These are phyloP conservation scores for Paramecium sexaurelia DNA, from an alignment of 73 alveolate species.

Conservation along the genomic window DNA sequence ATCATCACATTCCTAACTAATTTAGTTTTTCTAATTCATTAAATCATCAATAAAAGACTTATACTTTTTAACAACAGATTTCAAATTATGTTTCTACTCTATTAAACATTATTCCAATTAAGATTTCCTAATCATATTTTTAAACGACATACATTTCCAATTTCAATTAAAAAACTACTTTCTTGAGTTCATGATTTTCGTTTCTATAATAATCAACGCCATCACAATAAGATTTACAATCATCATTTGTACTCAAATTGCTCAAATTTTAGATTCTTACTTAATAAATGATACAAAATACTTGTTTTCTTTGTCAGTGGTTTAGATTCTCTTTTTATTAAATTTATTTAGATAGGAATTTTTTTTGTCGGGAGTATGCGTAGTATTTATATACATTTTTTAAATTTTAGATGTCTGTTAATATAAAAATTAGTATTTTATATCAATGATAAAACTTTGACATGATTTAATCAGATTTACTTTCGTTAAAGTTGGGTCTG, in stretches of 20 bases:
- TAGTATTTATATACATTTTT: background rate
- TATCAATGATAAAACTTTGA: background rate
- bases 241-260: slow-evolving; percentile 13
- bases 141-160: background rate
- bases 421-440: background rate
- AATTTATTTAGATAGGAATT: background rate
- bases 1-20: background rate
- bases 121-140: background rate
- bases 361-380: slow-evolving; percentile 30
- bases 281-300: background rate
- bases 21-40: background rate
- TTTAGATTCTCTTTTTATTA: background rate
- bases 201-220: background rate
- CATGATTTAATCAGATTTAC: background rate
- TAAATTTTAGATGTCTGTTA: background rate
- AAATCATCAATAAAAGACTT: background rate
- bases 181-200: slow-evolving; percentile 1
- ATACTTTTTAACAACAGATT: background rate
- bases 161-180: background rate
- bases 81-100: background rate
- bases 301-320: slow-evolving; percentile 12
- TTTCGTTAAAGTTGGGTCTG: background rate
- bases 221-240: background rate
- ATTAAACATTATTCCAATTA: slow-evolving; percentile 1
- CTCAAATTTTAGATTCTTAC: background rate